Evolutionary conservation across 345 rosid genomes (phyloP), one percentile per base, ranked within the genome.

Genomic region (Hibiscus syriacus): DNA sequence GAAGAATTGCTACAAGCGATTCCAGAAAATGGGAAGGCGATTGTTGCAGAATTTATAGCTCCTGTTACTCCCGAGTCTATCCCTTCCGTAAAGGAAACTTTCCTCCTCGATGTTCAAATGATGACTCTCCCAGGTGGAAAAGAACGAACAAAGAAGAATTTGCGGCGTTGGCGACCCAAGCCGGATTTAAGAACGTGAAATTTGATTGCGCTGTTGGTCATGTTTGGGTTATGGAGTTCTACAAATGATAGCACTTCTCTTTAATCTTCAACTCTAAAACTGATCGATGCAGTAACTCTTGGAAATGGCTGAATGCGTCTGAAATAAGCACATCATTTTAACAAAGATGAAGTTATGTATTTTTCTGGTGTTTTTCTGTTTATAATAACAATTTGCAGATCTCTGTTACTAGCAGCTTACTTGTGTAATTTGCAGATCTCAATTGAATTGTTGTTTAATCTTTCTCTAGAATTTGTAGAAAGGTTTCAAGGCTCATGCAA

Each of bases 21-120:
- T 13, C 90, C 87, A 0, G 59, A 27, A 9, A 72, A 83, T 1
- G 86, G 85, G 36, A 86, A 82, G 39, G 88, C 82, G 34, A 79
- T 84, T 2, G 76, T 83, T 1, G 71, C 77, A 30, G 41, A 30
- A 7, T 30, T 22, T 14, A 9, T 56, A 29, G 36, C 30, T 57
- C 62, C 62, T 29, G 62, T 16, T 8, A 57, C 30, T 22, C 41
- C 62, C 6, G 41, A 30, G 41, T 2, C 41, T 30, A 29, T 23
- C 32, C 62, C 41, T 57, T 3, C 39, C 10, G 23, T 20, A 8
- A 57, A 57, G 62, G 62, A 39, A 23, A 29, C 39, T 30, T 30
- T 30, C 38, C 62, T 29, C 8, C 39, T 57, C 2, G 23, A 57
- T 57, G 22, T 57, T 12, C 62, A 6, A 29, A 57, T 57, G 62